These are phyloP conservation scores for Bryoglossum gracile DNA, from an alignment of 495 filamentous ascomycete genomes.

Conservation along the genomic window DNA sequence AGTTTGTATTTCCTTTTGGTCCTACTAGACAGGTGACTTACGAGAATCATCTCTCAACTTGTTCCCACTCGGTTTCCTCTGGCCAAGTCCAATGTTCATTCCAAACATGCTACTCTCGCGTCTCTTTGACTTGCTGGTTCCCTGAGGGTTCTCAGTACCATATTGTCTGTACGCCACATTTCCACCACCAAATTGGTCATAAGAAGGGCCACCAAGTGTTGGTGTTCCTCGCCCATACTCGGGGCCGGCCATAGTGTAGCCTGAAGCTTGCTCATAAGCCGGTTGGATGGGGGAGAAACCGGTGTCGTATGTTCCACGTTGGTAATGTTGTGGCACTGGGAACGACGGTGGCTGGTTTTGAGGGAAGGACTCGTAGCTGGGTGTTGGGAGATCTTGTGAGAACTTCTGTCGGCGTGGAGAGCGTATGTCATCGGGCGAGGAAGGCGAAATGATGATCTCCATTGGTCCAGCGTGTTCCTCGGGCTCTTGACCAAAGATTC, in stretches of 20 bases:
- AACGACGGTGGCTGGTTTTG: slow-evolving; percentile 20
- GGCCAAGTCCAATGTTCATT: slow-evolving; percentile 30
- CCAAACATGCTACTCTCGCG: slow-evolving; percentile 54
- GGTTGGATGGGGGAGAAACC: slow-evolving; percentile 58
- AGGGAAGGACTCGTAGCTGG: slow-evolving; percentile 50
- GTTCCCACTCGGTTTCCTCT: slow-evolving; percentile 15
- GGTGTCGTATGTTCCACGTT: slow-evolving; percentile 37
- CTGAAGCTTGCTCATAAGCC: slow-evolving; percentile 40
- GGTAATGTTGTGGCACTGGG: slow-evolving; percentile 14
- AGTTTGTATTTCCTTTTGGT: too few relatives aligned
- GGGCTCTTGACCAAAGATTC: slow-evolving; percentile 70
- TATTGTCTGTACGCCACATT: slow-evolving; percentile 27
- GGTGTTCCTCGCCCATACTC: slow-evolving; percentile 30
- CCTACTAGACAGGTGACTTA: too few relatives aligned
- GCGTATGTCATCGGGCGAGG: slow-evolving; percentile 53
- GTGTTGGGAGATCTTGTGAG: slow-evolving; percentile 55
- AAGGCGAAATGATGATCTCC: slow-evolving; percentile 38
- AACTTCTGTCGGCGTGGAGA: slow-evolving; percentile 65
- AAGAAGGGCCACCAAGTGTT: slow-evolving; percentile 33
- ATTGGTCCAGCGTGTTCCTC: slow-evolving; percentile 44
- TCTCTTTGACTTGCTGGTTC: slow-evolving; percentile 44
- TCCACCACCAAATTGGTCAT: slow-evolving; percentile 22
- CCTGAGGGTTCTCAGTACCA: slow-evolving; percentile 18
- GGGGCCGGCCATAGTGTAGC: slow-evolving; percentile 25
- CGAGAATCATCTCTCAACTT: slow-evolving; percentile 20